These are phyloP conservation scores for Truncatella angustata DNA, from an alignment of 2,329 filamentous ascomycete species.

Conservation along the genomic window DNA sequence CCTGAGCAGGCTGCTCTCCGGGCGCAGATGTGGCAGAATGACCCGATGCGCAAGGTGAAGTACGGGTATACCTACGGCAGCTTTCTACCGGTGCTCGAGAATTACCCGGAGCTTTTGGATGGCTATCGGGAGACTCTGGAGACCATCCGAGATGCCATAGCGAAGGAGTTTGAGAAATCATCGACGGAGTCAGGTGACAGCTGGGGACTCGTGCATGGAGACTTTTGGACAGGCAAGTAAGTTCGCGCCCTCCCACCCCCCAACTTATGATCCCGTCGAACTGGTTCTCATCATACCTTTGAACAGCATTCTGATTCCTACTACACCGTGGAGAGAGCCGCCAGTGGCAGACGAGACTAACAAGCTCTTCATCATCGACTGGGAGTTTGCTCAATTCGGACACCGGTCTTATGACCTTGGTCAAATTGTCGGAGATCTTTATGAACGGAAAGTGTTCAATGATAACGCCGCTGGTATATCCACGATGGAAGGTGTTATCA, in stretches of 20 bases:
- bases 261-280: not conserved
- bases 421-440: slow-evolving; percentile 40
- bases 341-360: not conserved
- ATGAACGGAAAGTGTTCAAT: slow-evolving; percentile 36
- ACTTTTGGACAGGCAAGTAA: slow-evolving; percentile 43
- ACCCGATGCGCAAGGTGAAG: slow-evolving; percentile 35
- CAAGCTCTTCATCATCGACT: slow-evolving; percentile 38
- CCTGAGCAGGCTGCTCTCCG: slow-evolving; percentile 18
- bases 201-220: slow-evolving; percentile 35
- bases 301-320: not conserved
- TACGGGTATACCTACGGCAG: slow-evolving; percentile 34
- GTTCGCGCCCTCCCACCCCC: slow-evolving; percentile 14
- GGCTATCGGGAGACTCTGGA: slow-evolving; percentile 24
- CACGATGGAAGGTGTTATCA: slow-evolving; percentile 33
- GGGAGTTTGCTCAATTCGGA: slow-evolving; percentile 39
- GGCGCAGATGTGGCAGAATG: slow-evolving; percentile 24
- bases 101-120: slow-evolving; percentile 29
- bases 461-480: slow-evolving; percentile 24
- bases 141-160: slow-evolving; percentile 18
- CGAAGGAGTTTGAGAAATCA: slow-evolving; percentile 9
- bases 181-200: not conserved
- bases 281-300: not conserved
- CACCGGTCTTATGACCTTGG: slow-evolving; percentile 37
- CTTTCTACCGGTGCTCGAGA: slow-evolving; percentile 29
- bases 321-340: not conserved